Evolutionary conservation across 495 filamentous ascomycete genomes (phyloP).

Genomic region (Penicillium steckii): DNA sequence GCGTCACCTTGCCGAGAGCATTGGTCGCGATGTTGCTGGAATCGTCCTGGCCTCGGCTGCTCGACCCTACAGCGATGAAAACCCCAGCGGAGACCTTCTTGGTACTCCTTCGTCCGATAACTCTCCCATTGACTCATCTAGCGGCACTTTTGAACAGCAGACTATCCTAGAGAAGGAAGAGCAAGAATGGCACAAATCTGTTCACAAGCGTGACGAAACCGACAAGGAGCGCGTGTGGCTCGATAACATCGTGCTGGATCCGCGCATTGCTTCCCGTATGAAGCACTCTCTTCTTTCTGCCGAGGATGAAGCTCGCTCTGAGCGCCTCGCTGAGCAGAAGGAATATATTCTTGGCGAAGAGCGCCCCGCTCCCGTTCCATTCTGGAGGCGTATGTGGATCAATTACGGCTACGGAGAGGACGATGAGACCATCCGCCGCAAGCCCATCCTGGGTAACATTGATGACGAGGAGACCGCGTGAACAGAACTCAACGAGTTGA

Average conservation of each 20-base stretch:
- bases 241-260: slow-evolving; percentile 74
- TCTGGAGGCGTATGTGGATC: slow-evolving; percentile 46
- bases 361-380: slow-evolving; percentile 34
- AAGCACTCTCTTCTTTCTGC: slow-evolving; percentile 61
- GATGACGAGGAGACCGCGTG: slow-evolving; percentile 36
- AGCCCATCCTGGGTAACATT: slow-evolving; percentile 41
- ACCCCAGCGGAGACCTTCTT: slow-evolving; percentile 22
- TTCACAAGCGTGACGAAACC: slow-evolving; percentile 60
- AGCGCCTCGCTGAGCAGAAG: slow-evolving; percentile 58
- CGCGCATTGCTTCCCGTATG: slow-evolving; percentile 78
- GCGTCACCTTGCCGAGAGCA: slow-evolving; percentile 77
- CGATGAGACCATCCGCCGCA: slow-evolving; percentile 38
- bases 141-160: slow-evolving; percentile 61
- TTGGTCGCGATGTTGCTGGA: slow-evolving; percentile 86
- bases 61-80: slow-evolving; percentile 40
- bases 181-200: slow-evolving; percentile 80
- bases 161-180: slow-evolving; percentile 74
- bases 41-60: slow-evolving; percentile 68
- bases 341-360: slow-evolving; percentile 65
- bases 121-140: slow-evolving; percentile 13
- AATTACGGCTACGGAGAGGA: slow-evolving; percentile 48
- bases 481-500: slow-evolving; percentile 1
- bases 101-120: slow-evolving; percentile 16
- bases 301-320: slow-evolving; percentile 67
- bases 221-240: slow-evolving; percentile 70